phyloP scores from a whole-genome alignment of 345 rosid species.

The Eucalyptus rudis region DNA sequence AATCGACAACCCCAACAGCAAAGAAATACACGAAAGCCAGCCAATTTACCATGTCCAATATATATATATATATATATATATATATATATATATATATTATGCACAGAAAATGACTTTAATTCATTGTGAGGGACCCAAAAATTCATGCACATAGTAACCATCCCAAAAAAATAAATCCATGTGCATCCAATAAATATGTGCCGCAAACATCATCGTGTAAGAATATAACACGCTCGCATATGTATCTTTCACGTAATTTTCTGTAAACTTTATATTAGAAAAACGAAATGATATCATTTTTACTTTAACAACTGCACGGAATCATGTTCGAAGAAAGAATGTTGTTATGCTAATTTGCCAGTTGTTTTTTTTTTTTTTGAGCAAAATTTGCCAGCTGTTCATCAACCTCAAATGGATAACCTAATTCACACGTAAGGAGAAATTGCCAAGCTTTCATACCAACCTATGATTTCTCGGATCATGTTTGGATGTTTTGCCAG shows the following conservation, averaged over 20 bases:
- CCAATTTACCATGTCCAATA: neutral
- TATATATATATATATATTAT: neutral
- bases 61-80: no score
- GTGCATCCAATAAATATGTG: neutral
- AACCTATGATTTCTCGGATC: neutral
- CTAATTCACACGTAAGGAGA: neutral
- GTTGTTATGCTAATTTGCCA: neutral
- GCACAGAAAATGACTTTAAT: neutral
- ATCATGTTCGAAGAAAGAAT: neutral
- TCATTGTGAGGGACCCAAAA: neutral
- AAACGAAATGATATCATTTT: neutral
- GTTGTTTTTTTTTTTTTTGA: no score
- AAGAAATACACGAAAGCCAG: neutral
- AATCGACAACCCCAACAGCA: neutral
- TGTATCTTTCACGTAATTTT: neutral
- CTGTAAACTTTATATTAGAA: neutral
- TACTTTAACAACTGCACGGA: neutral
- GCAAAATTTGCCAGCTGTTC: neutral
- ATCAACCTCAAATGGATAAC: neutral
- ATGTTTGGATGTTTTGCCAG: neutral
- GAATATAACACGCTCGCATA: neutral
- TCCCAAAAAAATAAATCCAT: neutral
- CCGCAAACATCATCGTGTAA: neutral
- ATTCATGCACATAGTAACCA: neutral
- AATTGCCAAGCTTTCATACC: neutral